Evolutionary conservation across 495 filamentous ascomycete genomes (phyloP), one percentile per base, ranked within the genome.

Genomic region (Rostrohypoxylon terebratum): DNA sequence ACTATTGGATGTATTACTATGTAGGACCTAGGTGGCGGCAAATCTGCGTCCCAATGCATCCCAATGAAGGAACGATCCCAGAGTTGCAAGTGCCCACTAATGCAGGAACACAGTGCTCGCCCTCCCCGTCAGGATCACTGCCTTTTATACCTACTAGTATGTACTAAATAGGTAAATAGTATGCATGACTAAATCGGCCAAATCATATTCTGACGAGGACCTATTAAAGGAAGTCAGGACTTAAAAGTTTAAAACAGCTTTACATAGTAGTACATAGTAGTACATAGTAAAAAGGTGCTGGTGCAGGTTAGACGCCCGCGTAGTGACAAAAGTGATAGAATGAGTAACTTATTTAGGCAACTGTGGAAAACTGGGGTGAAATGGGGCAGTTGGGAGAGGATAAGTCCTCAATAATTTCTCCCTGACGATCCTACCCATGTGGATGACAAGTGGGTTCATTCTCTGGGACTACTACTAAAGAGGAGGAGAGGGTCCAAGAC

Each of bases 101-200:
- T 74, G 71, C 71, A 74, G 71, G 71, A 74, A 74, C 71, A 70
- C 61, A 67, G 57, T 60, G 45, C 59, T 60, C 45, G 28, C 40
- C 45, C 20, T 62, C 60, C 53, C 59, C 48, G 21, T 10, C 23
- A 55, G 34, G 33, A 51, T 44, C 21, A 51, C 4, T 28, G 28
- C 28, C 28, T 28, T 28, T 11, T n/a, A n/a, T n/a, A 48, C 14
- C 23, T 51, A 34, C 25, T n/a, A 16, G 5, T n/a, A n/a, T n/a
- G 45, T 48, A 28, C 21, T 20, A 61, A 47, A 31, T 48, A n/a
- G 38, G 21, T 38, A 6, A 36, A 3, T 18, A 38, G 31, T 20
- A 21, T 5, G 45, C 25, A 51, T 48, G 44, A 9, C 16, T 6
- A 20, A 20, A 6, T 48, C 21, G 16, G 8, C 34, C 21, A 42